Evolutionary conservation across 805 yeast species (phyloP).

Genomic region (Cyberlindnera amylophila): DNA sequence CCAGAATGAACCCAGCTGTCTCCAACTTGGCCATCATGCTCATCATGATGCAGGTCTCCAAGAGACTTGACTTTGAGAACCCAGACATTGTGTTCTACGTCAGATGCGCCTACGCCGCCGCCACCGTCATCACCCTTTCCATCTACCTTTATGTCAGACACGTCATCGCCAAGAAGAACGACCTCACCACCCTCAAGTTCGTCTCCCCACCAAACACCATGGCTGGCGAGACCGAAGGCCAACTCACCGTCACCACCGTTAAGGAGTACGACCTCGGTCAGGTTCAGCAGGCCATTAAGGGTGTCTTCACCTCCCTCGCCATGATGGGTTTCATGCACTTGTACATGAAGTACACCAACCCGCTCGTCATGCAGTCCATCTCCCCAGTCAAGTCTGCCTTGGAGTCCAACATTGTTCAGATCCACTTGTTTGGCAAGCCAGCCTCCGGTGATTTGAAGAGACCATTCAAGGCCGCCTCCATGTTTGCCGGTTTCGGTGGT

Average conservation of each 20-base stretch:
- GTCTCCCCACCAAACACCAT: slow-evolving; percentile 80
- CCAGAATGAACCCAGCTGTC: slow-evolving; percentile 79
- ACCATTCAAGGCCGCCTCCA: slow-evolving; percentile 87
- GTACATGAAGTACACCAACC: slow-evolving; percentile 96
- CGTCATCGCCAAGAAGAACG: slow-evolving; percentile 70
- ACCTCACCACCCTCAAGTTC: slow-evolving; percentile 87
- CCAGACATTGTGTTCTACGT: slow-evolving; percentile 70
- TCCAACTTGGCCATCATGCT: slow-evolving; percentile 87
- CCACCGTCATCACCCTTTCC: slow-evolving; percentile 60
- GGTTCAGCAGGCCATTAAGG: slow-evolving; percentile 72
- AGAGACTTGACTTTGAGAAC: slow-evolving; percentile 83
- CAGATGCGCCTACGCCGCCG: slow-evolving; percentile 64
- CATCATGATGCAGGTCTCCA: slow-evolving; percentile 93
- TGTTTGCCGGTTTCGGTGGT: slow-evolving; percentile 57
- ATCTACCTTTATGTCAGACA: slow-evolving; percentile 63
- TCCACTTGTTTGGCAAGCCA: slow-evolving; percentile 78
- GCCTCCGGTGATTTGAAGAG: slow-evolving; percentile 91
- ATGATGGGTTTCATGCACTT: slow-evolving; percentile 99
- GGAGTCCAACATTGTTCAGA: slow-evolving; percentile 86
- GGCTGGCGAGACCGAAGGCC: slow-evolving; percentile 68
- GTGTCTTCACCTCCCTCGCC: slow-evolving; percentile 83
- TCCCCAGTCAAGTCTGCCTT: slow-evolving; percentile 86
- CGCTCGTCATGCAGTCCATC: slow-evolving; percentile 90
- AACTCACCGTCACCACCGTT: slow-evolving; percentile 84
- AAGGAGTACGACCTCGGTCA: slow-evolving; percentile 93